phyloP scores from a whole-genome alignment of 768 basidiomycete genomes.

The Rubroboletus satanas region DNA sequence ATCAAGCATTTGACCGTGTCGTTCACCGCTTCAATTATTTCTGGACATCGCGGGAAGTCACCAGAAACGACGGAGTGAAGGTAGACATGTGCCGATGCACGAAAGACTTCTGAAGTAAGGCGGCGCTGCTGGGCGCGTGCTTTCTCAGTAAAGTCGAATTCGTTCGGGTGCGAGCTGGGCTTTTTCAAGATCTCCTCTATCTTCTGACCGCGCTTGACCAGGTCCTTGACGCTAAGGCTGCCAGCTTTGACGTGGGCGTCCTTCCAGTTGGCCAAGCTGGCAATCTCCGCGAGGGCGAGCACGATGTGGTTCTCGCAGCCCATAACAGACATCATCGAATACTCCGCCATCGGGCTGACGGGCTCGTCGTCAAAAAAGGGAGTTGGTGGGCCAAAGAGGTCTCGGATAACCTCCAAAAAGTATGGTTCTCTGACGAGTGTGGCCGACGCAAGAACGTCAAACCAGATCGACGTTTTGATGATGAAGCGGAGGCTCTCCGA shows the following conservation, averaged over 20 bases:
- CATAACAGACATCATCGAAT: slow-evolving; percentile 81
- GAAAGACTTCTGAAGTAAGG: slow-evolving; percentile 61
- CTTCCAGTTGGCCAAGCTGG: slow-evolving; percentile 67
- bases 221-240: slow-evolving; percentile 54
- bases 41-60: slow-evolving; percentile 59
- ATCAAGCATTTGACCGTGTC: slow-evolving; percentile 50
- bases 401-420: slow-evolving; percentile 53
- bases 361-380: slow-evolving; percentile 33
- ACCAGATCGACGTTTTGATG: slow-evolving; percentile 83
- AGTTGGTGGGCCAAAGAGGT: slow-evolving; percentile 42
- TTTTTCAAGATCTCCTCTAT: slow-evolving; percentile 44
- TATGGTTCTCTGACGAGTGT: slow-evolving; percentile 59
- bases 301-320: slow-evolving; percentile 79
- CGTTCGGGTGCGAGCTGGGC: slow-evolving; percentile 8
- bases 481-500: slow-evolving; percentile 60
- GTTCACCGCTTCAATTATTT: slow-evolving; percentile 53
- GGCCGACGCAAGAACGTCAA: slow-evolving; percentile 76
- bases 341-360: slow-evolving; percentile 37
- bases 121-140: slow-evolving; percentile 35
- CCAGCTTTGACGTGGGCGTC: slow-evolving; percentile 36
- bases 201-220: slow-evolving; percentile 49
- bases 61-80: slow-evolving; percentile 75
- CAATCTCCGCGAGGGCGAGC: slow-evolving; percentile 74
- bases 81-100: slow-evolving; percentile 69
- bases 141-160: background rate